Conservation (phyloP, 176 grass and related monocot species). For the Hsuehochloa calcarea region DNA sequence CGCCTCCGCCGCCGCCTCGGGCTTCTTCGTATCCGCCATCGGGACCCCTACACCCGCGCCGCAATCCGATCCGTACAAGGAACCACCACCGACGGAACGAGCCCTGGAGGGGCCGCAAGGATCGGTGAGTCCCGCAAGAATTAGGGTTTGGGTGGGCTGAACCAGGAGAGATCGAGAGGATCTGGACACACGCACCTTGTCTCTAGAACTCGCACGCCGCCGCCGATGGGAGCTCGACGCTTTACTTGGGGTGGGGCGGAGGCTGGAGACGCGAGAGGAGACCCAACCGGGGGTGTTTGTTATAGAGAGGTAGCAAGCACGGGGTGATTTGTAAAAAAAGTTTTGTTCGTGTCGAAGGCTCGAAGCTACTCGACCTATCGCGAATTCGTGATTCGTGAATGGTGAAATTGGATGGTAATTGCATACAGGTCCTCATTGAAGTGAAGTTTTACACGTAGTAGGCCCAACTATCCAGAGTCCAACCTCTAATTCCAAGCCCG, state of each 20-base stretch:
- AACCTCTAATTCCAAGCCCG: too few species aligned
- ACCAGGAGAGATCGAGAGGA: neutral
- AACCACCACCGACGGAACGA: neutral
- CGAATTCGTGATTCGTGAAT: too few species aligned
- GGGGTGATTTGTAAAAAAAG: too few species aligned
- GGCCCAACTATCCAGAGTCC: too few species aligned
- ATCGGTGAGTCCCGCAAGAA: neutral
- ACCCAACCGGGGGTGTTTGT: neutral
- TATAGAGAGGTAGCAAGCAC: neutral
- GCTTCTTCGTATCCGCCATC: conserved; percentile 53
- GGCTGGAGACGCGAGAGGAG: too few species aligned
- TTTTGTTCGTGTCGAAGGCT: too few species aligned
- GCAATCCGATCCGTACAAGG: neutral
- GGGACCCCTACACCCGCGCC: neutral
- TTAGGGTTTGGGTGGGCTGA: neutral
- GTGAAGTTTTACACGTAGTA: too few species aligned
- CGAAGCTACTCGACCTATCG: too few species aligned
- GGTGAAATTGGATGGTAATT: too few species aligned
- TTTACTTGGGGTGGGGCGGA: neutral
- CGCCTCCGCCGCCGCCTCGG: conserved; percentile 35
- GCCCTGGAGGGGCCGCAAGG: neutral
- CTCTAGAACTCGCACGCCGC: neutral
- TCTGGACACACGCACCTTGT: neutral
- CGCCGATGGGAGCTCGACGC: neutral
- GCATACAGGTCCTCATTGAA: too few species aligned